Percentiles rank a stretch among this genome's conserved stretches.
Evolutionary conservation across 495 filamentous ascomycete genomes (phyloP).

Genomic region (Cladorrhinum samala): DNA sequence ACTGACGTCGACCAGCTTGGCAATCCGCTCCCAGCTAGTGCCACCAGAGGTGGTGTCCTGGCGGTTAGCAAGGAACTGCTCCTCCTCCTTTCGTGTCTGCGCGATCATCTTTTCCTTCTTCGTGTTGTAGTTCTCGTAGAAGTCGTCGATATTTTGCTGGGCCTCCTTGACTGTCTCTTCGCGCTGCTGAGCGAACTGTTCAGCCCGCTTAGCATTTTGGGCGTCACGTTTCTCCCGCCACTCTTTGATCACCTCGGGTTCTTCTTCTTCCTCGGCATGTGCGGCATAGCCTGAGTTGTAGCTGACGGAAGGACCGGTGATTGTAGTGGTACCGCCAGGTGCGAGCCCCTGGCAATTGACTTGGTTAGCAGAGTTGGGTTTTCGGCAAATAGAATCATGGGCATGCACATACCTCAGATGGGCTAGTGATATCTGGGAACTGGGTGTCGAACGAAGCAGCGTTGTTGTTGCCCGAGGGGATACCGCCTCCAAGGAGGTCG

Average conservation of each 20-base stretch:
- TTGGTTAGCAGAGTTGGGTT: conserved; percentile 20
- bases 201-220: conserved; percentile 65
- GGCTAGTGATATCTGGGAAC: conserved; percentile 75
- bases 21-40: conserved; percentile 97
- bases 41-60: conserved; percentile 91
- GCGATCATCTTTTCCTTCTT: conserved; percentile 88
- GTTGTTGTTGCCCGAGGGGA: conserved; percentile 49
- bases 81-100: conserved; percentile 84
- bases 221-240: conserved; percentile 89
- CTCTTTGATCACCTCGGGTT: conserved; percentile 80
- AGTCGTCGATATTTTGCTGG: conserved; percentile 88
- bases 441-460: conserved; percentile 74
- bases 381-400: background rate
- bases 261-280: conserved; percentile 59
- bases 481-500: conserved; percentile 67
- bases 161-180: conserved; percentile 77
- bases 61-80: conserved; percentile 80
- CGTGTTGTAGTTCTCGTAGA: conserved; percentile 98
- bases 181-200: conserved; percentile 71
- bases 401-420: conserved; percentile 63
- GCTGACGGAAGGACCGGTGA: conserved; percentile 66
- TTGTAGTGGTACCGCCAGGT: conserved; percentile 85
- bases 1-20: conserved; percentile 91
- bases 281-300: conserved; percentile 63
- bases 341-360: conserved; percentile 59